These are phyloP conservation scores for Peribolospora kevripleyi DNA, from an alignment of 768 basidiomycete genomes.

Conservation along the genomic window DNA sequence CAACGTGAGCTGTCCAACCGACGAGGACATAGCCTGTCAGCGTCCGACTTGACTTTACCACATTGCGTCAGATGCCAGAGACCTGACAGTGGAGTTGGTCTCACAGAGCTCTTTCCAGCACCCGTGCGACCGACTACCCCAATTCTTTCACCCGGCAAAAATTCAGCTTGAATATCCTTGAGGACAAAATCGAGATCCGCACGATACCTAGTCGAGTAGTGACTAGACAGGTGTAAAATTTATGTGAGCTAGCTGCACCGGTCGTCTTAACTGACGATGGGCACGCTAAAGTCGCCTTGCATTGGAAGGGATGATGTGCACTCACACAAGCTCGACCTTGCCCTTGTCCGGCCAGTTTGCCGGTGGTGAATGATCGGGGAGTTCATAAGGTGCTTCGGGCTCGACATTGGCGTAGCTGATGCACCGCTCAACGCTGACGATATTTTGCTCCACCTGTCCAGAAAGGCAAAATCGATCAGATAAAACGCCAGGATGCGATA, in stretches of 20 bases:
- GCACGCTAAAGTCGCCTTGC: too few relatives aligned
- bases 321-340: constrained; percentile 34
- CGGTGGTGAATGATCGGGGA: constrained; percentile 17
- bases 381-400: constrained; percentile 39
- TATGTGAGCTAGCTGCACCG: too few relatives aligned
- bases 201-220: constrained; percentile 49
- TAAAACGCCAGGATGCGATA: constrained; percentile 14
- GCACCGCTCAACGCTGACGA: constrained; percentile 72
- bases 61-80: too few relatives aligned
- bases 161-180: constrained; percentile 42
- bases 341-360: constrained; percentile 50
- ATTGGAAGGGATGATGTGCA: too few relatives aligned
- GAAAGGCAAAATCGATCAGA: not conserved
- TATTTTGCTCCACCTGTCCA: constrained; percentile 18
- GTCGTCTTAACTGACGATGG: too few relatives aligned
- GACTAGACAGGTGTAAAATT: constrained; percentile 16
- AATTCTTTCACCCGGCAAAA: constrained; percentile 56
- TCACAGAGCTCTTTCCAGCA: too few relatives aligned
- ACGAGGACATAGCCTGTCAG: constrained; percentile 1
- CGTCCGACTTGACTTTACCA: constrained; percentile 18
- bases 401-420: constrained; percentile 50
- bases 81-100: too few relatives aligned
- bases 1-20: too few relatives aligned
- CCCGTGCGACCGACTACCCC: constrained; percentile 37
- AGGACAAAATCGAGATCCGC: constrained; percentile 55